phyloP scores from a whole-genome alignment of 257 asterid species.

The Primulina huaijiensis region DNA sequence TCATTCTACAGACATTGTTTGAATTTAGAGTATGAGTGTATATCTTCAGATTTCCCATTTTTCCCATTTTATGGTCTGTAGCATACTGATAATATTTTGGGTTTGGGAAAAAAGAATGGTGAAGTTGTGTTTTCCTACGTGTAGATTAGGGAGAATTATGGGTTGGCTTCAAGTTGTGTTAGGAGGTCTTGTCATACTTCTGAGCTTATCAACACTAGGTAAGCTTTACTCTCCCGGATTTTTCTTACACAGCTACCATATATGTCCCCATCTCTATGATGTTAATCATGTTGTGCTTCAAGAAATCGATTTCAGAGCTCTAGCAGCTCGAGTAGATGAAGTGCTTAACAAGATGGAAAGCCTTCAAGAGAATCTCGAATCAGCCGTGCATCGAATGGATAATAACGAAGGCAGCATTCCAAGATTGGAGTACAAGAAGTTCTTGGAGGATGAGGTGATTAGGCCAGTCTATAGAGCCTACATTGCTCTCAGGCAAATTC shows the following conservation, averaged over 20 bases:
- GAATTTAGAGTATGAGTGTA: not conserved
- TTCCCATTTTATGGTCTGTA: not conserved
- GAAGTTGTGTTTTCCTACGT: not conserved
- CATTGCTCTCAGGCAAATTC: slow-evolving; percentile 75
- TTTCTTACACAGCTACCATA: not conserved
- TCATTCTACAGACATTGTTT: not conserved
- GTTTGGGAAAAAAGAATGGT: not conserved
- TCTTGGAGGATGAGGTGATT: slow-evolving; percentile 67
- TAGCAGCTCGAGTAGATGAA: not conserved
- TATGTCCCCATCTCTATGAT: not conserved
- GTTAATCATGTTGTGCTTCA: not conserved
- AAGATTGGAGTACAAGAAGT: slow-evolving; percentile 51
- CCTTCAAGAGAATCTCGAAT: not conserved
- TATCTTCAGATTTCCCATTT: not conserved
- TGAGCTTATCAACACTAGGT: not conserved
- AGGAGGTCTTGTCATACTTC: not conserved
- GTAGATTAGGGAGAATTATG: not conserved
- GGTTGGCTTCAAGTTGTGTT: not conserved
- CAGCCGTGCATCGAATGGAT: slow-evolving; percentile 14
- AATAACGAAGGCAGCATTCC: slow-evolving; percentile 41
- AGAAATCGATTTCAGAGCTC: not conserved
- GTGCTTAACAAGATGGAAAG: not conserved
- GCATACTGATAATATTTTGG: not conserved
- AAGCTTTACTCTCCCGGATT: not conserved
- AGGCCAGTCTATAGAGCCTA: slow-evolving; percentile 77